phyloP scores from a whole-genome alignment of 2,329 filamentous ascomycete genomes.

The Ascocoryne sarcoides region DNA sequence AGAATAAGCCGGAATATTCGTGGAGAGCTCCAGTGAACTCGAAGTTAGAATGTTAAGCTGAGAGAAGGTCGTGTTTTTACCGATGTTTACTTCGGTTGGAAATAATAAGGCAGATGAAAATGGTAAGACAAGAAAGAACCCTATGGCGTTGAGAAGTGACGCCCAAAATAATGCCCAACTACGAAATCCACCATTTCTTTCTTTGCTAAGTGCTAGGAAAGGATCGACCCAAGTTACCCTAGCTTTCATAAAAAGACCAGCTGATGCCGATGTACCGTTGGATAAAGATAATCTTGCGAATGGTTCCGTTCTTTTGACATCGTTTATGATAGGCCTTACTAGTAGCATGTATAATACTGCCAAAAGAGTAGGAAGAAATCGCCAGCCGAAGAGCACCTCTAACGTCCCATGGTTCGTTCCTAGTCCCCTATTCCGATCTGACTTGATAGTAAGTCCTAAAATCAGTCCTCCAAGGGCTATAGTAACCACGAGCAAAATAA shows the following conservation, averaged over 20 bases:
- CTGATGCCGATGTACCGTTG: slow-evolving; percentile 3
- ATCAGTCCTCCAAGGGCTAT: slow-evolving; percentile 6
- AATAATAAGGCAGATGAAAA: slow-evolving; percentile 12
- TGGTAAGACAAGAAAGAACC: slow-evolving; percentile 10
- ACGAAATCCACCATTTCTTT: slow-evolving; percentile 8
- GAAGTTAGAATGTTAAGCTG: slow-evolving; percentile 1
- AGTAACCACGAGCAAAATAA: slow-evolving; percentile 5
- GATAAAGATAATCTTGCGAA: slow-evolving; percentile 11
- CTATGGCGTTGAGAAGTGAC: slow-evolving; percentile 9
- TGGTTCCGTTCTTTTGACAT: slow-evolving; percentile 10
- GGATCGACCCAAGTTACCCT: slow-evolving; percentile 9
- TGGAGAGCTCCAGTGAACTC: slow-evolving; percentile 3
- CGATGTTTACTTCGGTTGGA: slow-evolving; percentile 4
- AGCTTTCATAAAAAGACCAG: slow-evolving; percentile 7
- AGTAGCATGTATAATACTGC: slow-evolving; percentile 12
- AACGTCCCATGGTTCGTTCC: slow-evolving; percentile 4
- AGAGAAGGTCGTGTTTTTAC: slow-evolving; percentile 2
- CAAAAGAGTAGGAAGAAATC: slow-evolving; percentile 11
- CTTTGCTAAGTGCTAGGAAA: slow-evolving; percentile 7
- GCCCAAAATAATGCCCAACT: slow-evolving; percentile 13
- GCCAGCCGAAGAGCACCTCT: slow-evolving; percentile 11
- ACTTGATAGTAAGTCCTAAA: slow-evolving; percentile 5
- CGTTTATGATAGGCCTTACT: slow-evolving; percentile 7
- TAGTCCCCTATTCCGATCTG: slow-evolving; percentile 7
- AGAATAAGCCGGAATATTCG: slow-evolving; percentile 9